Evolutionary conservation across 495 filamentous ascomycete species (phyloP), one percentile per base, ranked within the genome.

Genomic region (Aspergillus haitiensis): DNA sequence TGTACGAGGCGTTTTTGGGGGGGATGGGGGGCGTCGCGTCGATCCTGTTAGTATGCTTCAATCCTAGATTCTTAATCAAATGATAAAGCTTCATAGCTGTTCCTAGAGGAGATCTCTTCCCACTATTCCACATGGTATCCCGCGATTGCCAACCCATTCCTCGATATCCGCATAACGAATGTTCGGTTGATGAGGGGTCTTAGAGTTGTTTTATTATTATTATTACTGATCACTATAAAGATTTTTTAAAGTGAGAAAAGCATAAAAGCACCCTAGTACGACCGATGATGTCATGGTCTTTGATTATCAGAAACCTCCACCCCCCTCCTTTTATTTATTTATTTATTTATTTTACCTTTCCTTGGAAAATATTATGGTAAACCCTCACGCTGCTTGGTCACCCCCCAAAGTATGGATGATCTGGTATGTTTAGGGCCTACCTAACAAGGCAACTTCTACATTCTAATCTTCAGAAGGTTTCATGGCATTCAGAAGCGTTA

Each of bases 391-490:
- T 59, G 40, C 33, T 31, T 35, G 61, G 61, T 63, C 64, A 67
- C 53, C 57, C 55, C 44, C 40, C 45, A 32, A 39, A 39, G 40
- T 15, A 39, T 52, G 52, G 50, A 59, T 59, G 62, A 58, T 64
- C 61, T 54, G 52, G 64, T 58, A 67, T 67, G 59, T 58, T 64
- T 63, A 42, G 49, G 40, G 50, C 52, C 56, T 59, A 52, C 58
- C 55, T 48, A 39, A 61, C 58, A 36, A 57, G 58, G 58, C 74
- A 77, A 76, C 72, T 78, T 73, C 77, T 78, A 75, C 73, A 75
- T 76, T 72, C 72, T 62, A 39, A 12, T 15, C 15, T 47, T 21
- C 44, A 18, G 44, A 47, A 18, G 44, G 15, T 21, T 18, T 21
- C 15, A 21, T 33, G 58, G 47, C n/a, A 37, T 40, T 36, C 58